Base-by-base conservation (phyloP, 768 basidiomycete species). In the Trametes cingulata region DNA sequence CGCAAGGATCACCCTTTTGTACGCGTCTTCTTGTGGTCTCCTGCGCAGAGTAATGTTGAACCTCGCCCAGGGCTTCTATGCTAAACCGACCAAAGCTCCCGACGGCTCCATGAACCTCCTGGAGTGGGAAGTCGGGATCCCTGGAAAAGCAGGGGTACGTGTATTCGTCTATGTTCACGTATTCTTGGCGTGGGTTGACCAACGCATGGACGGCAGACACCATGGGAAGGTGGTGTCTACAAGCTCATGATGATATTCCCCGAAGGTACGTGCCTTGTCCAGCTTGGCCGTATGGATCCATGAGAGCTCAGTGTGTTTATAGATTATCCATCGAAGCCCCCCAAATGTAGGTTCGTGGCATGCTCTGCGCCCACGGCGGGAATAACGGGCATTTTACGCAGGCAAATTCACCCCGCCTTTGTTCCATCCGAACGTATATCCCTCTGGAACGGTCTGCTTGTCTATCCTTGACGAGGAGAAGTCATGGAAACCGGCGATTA, bases 381-480 rank as follows among this genome's bases (percentile, higher is more conserved):
- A 17, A 33, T 40, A n/a, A 49, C 42, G 56, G 41, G 63, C 45
- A 67, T 36, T 19, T 42, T 13, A 13, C 24, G 40, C 71, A 97
- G 95, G 95, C 79, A 98, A 98, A 87, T 98, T 98, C 76, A 79
- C 86, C 0, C 97, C 96, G 2, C 89, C 96, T 36, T 78, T 98
- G 49, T 98, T 98, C 78, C 96, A 99, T 72, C 95, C 96, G 25
- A 98, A 98, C 71, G 95, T 99, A 55, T 99, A 98, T 71, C 97
- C 97, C 0, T 98, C 96, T 29, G 97, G 97, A 24, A 99, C 97
- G 19, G 95, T 98, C 46, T 98, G 96, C 73, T 80, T 99, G 27
- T 98, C 95, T 12, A 99, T 99, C 69, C 77, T 99, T 54, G 96
- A 98, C 69, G 97, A 99, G 72, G 97, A 99, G 76, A 98, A 99